Evolutionary conservation across 2,329 filamentous ascomycete species (phyloP).

Genomic region (Trichoderma simmonsii): DNA sequence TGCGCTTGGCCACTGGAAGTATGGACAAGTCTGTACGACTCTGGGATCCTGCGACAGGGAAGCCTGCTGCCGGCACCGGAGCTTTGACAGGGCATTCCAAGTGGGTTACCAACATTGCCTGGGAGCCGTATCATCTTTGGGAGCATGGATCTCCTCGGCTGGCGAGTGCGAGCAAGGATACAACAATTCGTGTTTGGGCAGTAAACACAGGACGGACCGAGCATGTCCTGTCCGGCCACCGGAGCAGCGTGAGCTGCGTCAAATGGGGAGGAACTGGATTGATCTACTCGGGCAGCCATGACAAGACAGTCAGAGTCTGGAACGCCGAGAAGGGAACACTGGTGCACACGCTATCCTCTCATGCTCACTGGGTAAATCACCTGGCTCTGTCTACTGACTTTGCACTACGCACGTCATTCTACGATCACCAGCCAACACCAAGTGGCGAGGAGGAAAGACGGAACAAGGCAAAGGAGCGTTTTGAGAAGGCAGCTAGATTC

Average conservation of each 20-base stretch:
- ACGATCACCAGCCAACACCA: constrained; percentile 75
- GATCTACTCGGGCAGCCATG: constrained; percentile 82
- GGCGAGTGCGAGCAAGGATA: constrained; percentile 86
- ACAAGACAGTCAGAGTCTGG: constrained; percentile 93
- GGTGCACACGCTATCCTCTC: constrained; percentile 72
- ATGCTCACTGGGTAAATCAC: constrained; percentile 95
- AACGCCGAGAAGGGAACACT: constrained; percentile 75
- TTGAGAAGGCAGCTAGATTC: constrained; percentile 78
- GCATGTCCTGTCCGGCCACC: constrained; percentile 82
- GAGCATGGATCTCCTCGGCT: constrained; percentile 69
- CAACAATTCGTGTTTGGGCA: constrained; percentile 83
- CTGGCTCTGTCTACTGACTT: constrained; percentile 91
- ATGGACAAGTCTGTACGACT: constrained; percentile 91
- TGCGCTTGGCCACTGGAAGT: constrained; percentile 78
- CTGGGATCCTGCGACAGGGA: constrained; percentile 83
- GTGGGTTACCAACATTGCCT: constrained; percentile 82
- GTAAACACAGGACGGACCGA: constrained; percentile 75
- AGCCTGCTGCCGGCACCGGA: constrained; percentile 60
- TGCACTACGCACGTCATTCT: constrained; percentile 78
- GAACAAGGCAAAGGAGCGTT: constrained; percentile 73
- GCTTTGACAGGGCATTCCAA: constrained; percentile 79
- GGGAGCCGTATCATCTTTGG: constrained; percentile 92
- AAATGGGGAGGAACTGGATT: constrained; percentile 88
- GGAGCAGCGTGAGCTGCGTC: constrained; percentile 83
- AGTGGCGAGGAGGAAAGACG: constrained; percentile 66